phyloP scores from a whole-genome alignment of 148 eudicot genomes.

The Rhododendron williamsianum region DNA sequence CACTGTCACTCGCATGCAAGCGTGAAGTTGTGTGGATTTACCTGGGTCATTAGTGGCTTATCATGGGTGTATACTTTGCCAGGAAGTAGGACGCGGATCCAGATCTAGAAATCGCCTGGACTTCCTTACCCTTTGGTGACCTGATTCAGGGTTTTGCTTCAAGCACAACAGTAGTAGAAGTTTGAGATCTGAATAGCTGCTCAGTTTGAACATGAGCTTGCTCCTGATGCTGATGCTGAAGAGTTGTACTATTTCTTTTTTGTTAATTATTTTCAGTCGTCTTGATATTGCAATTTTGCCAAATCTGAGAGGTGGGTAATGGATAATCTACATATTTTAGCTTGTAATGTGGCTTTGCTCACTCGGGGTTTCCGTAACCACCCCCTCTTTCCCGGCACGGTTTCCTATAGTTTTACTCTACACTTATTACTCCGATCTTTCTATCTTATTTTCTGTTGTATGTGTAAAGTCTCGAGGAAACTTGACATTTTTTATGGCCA shows the following conservation, averaged over 20 bases:
- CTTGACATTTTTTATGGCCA: too few relatives aligned
- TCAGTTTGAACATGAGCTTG: background rate
- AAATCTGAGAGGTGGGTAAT: background rate
- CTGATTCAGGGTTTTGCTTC: background rate
- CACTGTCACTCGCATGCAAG: background rate
- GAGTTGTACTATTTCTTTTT: background rate
- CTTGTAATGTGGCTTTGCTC: background rate
- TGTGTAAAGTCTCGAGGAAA: too few relatives aligned
- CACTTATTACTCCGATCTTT: background rate
- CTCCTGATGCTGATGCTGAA: background rate
- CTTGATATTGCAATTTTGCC: background rate
- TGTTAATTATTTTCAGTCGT: background rate
- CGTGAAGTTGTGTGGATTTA: background rate
- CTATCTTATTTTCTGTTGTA: too few relatives aligned
- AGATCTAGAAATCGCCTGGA: background rate
- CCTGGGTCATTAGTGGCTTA: background rate
- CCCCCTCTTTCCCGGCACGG: background rate
- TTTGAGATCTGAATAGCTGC: background rate
- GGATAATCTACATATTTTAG: background rate
- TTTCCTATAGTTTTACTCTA: background rate
- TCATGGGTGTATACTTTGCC: background rate
- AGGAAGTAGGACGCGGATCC: constrained; percentile 10
- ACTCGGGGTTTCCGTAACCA: background rate
- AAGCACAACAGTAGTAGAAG: background rate
- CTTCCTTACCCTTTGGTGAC: background rate